These are phyloP conservation scores for Prosopis cineraria DNA, from an alignment of 306 rosid species.

Conservation along the genomic window DNA sequence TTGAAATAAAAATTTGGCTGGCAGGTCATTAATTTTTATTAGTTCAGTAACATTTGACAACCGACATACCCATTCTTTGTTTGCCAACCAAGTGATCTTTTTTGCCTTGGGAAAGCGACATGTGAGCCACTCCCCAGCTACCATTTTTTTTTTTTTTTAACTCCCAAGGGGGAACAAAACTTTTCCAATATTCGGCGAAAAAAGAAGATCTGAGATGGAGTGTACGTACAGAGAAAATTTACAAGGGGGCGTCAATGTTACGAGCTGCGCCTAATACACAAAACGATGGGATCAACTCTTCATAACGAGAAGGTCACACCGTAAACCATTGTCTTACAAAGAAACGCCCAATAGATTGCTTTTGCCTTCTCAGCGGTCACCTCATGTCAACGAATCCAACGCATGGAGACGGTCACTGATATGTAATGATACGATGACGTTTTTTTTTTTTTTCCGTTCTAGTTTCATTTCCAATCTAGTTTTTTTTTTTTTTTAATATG, in stretches of 20 bases:
- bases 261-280: conserved; percentile 5
- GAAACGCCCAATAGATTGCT: background rate
- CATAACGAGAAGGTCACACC: background rate
- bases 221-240: background rate
- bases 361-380: conserved; percentile 6
- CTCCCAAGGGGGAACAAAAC: background rate
- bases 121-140: conserved; percentile 28
- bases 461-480: background rate
- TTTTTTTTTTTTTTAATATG: background rate
- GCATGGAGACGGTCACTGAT: background rate
- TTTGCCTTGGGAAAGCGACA: conserved; percentile 33
- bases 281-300: background rate
- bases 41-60: conserved; percentile 39
- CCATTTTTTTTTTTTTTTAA: background rate
- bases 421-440: background rate
- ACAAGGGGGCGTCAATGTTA: background rate
- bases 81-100: background rate
- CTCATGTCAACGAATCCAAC: conserved; percentile 7
- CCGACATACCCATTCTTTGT: conserved; percentile 26
- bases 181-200: conserved; percentile 10
- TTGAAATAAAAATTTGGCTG: conserved; percentile 1
- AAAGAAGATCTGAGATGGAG: conserved; percentile 5
- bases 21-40: conserved; percentile 20
- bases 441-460: background rate
- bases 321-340: conserved; percentile 30